Conservation (phyloP, 768 basidiomycete species). For the Pleurotus citrinopileatus region DNA sequence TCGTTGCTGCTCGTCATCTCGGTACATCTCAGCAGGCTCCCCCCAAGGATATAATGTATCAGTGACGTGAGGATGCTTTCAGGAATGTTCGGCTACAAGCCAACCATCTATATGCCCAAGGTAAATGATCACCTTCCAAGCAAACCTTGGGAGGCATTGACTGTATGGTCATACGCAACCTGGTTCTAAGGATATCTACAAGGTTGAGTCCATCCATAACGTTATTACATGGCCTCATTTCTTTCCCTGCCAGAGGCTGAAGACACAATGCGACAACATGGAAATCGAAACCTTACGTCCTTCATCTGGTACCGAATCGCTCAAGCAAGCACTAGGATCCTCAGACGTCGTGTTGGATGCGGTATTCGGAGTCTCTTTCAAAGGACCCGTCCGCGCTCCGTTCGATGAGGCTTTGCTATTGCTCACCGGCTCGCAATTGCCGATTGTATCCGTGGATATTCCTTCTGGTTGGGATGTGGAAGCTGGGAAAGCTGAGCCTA, state of each 20-base stretch:
- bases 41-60: not conserved
- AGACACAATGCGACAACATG: constrained; percentile 88
- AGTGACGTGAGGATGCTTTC: not conserved
- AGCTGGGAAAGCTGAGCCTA: constrained; percentile 64
- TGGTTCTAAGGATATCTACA: constrained; percentile 90
- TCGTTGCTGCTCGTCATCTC: constrained; percentile 94
- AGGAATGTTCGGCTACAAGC: constrained; percentile 92
- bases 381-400: constrained; percentile 83
- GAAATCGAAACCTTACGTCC: constrained; percentile 68
- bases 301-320: constrained; percentile 40
- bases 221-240: not conserved
- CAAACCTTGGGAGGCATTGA: not conserved
- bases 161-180: constrained; percentile 46
- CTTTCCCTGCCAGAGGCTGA: constrained; percentile 55
- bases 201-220: constrained; percentile 37
- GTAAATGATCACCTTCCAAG: constrained; percentile 33
- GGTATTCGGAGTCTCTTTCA: constrained; percentile 98
- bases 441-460: constrained; percentile 93
- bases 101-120: constrained; percentile 94
- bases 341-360: constrained; percentile 91
- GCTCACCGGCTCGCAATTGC: constrained; percentile 59
- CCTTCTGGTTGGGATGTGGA: constrained; percentile 98
- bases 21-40: constrained; percentile 35
- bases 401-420: constrained; percentile 77
- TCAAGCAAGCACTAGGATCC: constrained; percentile 47